Evolutionary conservation across 768 basidiomycete genomes (phyloP).

Genomic region (Hericium coralloides): DNA sequence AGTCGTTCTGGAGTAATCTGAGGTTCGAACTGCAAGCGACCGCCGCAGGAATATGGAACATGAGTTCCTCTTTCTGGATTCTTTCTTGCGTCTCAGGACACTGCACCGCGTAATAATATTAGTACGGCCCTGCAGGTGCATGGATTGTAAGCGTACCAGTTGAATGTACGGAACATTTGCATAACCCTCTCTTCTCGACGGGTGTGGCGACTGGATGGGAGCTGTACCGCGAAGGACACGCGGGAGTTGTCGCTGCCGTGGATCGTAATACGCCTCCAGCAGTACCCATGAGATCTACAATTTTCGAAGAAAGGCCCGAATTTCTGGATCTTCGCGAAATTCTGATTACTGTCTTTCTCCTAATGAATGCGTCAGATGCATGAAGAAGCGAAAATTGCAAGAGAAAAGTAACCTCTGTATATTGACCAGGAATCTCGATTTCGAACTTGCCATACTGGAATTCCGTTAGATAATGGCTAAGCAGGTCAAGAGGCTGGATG

Average conservation of each 20-base stretch:
- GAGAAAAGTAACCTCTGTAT: constrained; percentile 61
- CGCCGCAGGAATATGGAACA: constrained; percentile 85
- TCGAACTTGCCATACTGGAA: constrained; percentile 98
- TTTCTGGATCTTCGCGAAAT: constrained; percentile 84
- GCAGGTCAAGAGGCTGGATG: constrained; percentile 72
- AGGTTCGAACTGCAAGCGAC: constrained; percentile 77
- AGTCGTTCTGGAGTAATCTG: constrained; percentile 85
- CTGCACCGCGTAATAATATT: constrained; percentile 30
- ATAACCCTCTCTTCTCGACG: constrained; percentile 90
- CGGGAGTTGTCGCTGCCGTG: constrained; percentile 86
- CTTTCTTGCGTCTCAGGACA: constrained; percentile 79
- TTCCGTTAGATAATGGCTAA: constrained; percentile 91
- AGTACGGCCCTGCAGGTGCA: background rate
- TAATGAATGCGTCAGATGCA: constrained; percentile 23
- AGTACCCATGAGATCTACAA: constrained; percentile 76
- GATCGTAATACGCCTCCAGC: constrained; percentile 85
- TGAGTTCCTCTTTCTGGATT: constrained; percentile 87
- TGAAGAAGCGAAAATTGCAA: background rate
- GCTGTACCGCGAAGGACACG: constrained; percentile 85
- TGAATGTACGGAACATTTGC: constrained; percentile 91
- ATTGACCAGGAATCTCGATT: constrained; percentile 98
- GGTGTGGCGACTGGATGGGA: constrained; percentile 75
- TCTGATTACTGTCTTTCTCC: constrained; percentile 93
- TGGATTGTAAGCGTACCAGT: constrained; percentile 46
- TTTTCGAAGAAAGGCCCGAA: constrained; percentile 89